A percentile compares a stretch with the other conserved stretches of the same genome.
phyloP scores from a whole-genome alignment of 2,329 filamentous ascomycete species.

The Xylariaceae sp. region DNA sequence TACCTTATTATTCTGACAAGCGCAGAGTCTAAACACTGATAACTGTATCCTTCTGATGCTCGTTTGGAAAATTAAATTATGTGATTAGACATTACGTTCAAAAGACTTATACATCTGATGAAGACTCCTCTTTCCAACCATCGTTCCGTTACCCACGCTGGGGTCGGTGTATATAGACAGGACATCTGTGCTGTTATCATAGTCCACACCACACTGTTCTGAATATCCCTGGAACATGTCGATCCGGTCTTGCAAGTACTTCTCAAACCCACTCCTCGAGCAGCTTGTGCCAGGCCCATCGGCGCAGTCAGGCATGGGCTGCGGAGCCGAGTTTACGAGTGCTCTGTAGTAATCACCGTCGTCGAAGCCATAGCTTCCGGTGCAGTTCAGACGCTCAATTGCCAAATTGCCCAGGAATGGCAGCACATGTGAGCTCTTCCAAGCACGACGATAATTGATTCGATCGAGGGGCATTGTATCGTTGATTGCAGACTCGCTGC shows the following conservation, averaged over 20 bases:
- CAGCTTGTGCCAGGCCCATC: slow-evolving; percentile 46
- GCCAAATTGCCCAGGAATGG: slow-evolving; percentile 67
- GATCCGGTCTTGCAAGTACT: slow-evolving; percentile 38
- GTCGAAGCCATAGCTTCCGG: slow-evolving; percentile 51
- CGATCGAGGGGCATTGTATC: slow-evolving; percentile 62
- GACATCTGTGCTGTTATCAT: slow-evolving; percentile 29
- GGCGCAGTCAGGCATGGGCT: slow-evolving; percentile 40
- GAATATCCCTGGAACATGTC: slow-evolving; percentile 41
- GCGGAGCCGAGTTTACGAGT: slow-evolving; percentile 43
- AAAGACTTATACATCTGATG: slow-evolving; percentile 15
- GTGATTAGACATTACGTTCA: not conserved
- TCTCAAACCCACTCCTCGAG: slow-evolving; percentile 37
- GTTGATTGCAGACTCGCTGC: slow-evolving; percentile 50
- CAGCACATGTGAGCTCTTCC: slow-evolving; percentile 61
- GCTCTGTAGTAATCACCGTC: slow-evolving; percentile 50
- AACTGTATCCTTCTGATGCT: too few relatives aligned
- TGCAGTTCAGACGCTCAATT: slow-evolving; percentile 63
- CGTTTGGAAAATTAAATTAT: too few relatives aligned
- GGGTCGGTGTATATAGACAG: slow-evolving; percentile 29
- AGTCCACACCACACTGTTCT: slow-evolving; percentile 35
- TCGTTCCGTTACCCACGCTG: slow-evolving; percentile 26
- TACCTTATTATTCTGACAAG: too few relatives aligned
- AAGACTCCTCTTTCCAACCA: slow-evolving; percentile 28
- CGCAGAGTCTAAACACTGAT: too few relatives aligned
- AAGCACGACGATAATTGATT: slow-evolving; percentile 62